These are phyloP conservation scores for Ensete ventricosum DNA, from an alignment of 176 grass and related monocot species.

Conservation along the genomic window DNA sequence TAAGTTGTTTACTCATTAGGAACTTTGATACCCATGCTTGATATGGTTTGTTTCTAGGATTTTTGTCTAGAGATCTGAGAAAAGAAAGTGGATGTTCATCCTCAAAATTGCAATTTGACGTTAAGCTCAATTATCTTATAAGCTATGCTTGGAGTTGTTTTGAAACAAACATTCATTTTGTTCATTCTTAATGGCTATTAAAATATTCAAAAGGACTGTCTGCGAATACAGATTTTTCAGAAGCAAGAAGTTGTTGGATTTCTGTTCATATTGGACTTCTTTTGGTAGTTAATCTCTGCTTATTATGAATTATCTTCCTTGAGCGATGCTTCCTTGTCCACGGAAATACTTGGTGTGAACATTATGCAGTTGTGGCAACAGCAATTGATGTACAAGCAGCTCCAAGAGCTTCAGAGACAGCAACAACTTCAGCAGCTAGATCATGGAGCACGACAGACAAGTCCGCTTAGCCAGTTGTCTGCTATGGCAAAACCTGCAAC, in stretches of 20 bases:
- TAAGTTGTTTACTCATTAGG: not conserved
- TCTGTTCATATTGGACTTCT: not conserved
- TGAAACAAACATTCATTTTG: not conserved
- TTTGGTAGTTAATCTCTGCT: not conserved
- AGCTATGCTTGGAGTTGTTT: not conserved
- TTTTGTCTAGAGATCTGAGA: not conserved
- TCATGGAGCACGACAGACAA: conserved; percentile 23
- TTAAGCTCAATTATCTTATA: not conserved
- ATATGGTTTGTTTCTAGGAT: not conserved
- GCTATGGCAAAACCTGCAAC: conserved; percentile 8
- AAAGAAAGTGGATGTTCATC: not conserved
- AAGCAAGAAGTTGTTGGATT: not conserved
- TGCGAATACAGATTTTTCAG: not conserved
- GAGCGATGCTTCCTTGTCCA: not conserved
- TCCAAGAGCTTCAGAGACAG: conserved; percentile 27
- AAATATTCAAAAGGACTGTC: not conserved
- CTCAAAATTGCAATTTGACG: not conserved
- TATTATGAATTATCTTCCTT: not conserved
- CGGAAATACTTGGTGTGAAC: conserved; percentile 6
- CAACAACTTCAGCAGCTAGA: conserved; percentile 29
- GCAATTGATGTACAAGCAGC: conserved; percentile 29
- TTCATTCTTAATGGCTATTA: not conserved
- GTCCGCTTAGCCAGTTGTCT: conserved; percentile 5
- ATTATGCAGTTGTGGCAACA: conserved; percentile 41
- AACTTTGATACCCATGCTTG: not conserved